Evolutionary conservation across 306 rosid genomes (phyloP).

Genomic region (Nissolia schottii): DNA sequence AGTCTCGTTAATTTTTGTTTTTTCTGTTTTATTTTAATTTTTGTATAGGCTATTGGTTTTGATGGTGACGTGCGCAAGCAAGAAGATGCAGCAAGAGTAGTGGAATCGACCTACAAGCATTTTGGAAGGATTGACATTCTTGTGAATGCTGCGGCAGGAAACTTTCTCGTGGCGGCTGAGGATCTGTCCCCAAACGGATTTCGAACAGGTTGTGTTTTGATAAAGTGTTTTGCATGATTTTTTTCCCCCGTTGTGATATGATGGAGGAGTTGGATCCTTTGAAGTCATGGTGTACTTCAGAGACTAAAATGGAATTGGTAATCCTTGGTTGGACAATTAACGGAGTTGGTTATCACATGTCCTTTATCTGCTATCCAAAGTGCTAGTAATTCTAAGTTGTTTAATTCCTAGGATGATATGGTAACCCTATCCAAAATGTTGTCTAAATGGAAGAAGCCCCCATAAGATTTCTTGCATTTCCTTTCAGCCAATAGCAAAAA

Average conservation of each 20-base stretch:
- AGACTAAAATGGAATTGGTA: too few relatives aligned
- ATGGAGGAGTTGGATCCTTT: too few relatives aligned
- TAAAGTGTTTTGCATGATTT: background rate
- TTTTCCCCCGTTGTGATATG: background rate
- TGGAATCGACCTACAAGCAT: slow-evolving; percentile 64
- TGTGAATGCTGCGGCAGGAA: slow-evolving; percentile 90
- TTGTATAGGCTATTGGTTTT: slow-evolving; percentile 57
- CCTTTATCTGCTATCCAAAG: too few relatives aligned
- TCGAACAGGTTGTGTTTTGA: slow-evolving; percentile 63
- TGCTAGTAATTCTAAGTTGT: too few relatives aligned
- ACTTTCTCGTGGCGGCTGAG: slow-evolving; percentile 75
- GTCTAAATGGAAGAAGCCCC: too few relatives aligned
- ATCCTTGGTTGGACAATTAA: too few relatives aligned
- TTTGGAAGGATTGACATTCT: slow-evolving; percentile 82
- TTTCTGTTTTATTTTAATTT: background rate
- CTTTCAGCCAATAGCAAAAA: too few relatives aligned
- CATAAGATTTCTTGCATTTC: too few relatives aligned
- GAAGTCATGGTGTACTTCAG: too few relatives aligned
- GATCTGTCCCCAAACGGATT: slow-evolving; percentile 94
- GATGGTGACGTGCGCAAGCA: slow-evolving; percentile 90
- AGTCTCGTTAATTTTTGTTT: background rate
- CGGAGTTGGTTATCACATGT: too few relatives aligned
- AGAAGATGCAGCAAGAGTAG: slow-evolving; percentile 72
- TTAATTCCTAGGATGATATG: too few relatives aligned
- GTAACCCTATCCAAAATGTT: too few relatives aligned